Evolutionary conservation across 2,329 filamentous ascomycete genomes (phyloP), one percentile per base, ranked within the genome.

Genomic region (Coniella vitis): DNA sequence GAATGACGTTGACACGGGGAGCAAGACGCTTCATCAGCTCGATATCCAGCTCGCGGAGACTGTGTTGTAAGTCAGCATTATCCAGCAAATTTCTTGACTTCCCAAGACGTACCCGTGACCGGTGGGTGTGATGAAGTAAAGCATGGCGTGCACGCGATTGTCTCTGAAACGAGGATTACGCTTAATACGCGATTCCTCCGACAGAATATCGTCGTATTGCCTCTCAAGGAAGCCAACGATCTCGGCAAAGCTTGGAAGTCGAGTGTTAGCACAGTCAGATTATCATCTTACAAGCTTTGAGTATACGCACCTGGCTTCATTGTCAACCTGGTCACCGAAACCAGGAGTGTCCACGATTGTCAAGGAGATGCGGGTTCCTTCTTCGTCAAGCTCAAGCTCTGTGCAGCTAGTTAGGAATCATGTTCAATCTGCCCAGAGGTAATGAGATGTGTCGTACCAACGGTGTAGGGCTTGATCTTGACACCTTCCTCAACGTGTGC

Each of bases 131-230:
- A 98, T 97, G 71, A 98, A 98, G 80, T 98, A 98, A 63, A 98
- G 84, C 68, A 98, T 83, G 59, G 90, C 93, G 66, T 98, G 93
- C 42, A 98, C 89, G 75, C 93, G 88, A 76, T 98, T 97, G 75
- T 98, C 93, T 66, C 93, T 86, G 86, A 98, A 98, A 65, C 93
- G 85, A 61, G 93, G 93, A 77, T 98, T 98, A 90, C 93, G 93
- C 87, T 98, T 98, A 79, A 98, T 98, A 77, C 93, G 89, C 63
- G 93, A 97, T 76, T 98, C 93, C 75, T 97, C 91, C 55, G 93
- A 91, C 61, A 98, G 81, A 78, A 98, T 97, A 69, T 97, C 90
- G 72, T 98, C 93, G 72, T 97, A 97, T 82, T 98, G 91, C 74
- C 91, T 84, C 79, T 98, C 93, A 63, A 98, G 87, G 73, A 95